Conservation (phyloP, 768 basidiomycete species). For the Lenzites betulinus region DNA sequence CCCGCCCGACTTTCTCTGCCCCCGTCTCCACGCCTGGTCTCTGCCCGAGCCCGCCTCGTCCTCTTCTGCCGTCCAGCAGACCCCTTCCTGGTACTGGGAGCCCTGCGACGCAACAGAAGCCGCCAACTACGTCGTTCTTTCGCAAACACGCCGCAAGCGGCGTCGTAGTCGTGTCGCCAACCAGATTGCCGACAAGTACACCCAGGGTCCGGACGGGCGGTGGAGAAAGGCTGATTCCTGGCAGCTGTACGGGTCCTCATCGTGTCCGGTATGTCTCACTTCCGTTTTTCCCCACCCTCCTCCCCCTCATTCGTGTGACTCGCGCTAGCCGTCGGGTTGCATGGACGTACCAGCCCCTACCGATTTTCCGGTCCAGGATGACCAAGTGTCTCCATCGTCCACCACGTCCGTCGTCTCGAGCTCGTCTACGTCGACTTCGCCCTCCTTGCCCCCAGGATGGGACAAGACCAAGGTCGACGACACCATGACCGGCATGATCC, state of each 20-base stretch:
- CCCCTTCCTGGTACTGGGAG: constrained; percentile 11
- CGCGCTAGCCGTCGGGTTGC: constrained; percentile 22
- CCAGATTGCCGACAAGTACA: constrained; percentile 56
- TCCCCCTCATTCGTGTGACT: constrained; percentile 1
- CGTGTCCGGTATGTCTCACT: constrained; percentile 50
- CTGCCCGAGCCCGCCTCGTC: constrained; percentile 1
- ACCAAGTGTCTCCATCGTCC: constrained; percentile 11
- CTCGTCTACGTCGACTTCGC: constrained; percentile 31
- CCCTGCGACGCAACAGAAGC: constrained; percentile 10
- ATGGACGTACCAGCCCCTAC: constrained; percentile 25
- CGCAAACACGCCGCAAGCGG: constrained; percentile 13
- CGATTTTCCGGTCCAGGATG: constrained; percentile 59
- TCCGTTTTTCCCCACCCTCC: not conserved
- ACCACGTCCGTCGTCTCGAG: constrained; percentile 35
- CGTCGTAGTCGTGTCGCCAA: constrained; percentile 5
- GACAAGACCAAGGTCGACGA: constrained; percentile 17
- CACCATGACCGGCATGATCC: constrained; percentile 31
- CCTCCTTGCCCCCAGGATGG: constrained; percentile 29
- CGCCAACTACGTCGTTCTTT: constrained; percentile 5
- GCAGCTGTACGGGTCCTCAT: constrained; percentile 71
- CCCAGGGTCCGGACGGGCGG: constrained; percentile 50
- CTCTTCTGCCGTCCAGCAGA: constrained; percentile 14
- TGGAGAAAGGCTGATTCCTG: constrained; percentile 61
- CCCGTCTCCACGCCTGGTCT: constrained; percentile 29
- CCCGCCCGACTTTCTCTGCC: constrained; percentile 67